Evolutionary conservation across 2,329 filamentous ascomycete genomes (phyloP).

Genomic region (Hymenoscyphus repandus): DNA sequence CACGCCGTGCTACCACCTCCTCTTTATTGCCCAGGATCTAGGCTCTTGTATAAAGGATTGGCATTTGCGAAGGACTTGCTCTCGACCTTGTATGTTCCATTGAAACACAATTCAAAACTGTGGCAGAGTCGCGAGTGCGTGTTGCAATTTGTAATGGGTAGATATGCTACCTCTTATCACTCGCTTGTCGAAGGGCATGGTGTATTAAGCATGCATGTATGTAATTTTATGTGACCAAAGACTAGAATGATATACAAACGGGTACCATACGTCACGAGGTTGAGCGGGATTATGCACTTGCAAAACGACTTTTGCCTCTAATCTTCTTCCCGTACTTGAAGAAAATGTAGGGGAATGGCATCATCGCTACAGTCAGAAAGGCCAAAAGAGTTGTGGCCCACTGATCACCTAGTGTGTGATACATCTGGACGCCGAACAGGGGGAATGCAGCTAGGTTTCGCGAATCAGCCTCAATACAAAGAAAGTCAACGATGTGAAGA

Average conservation of each 20-base stretch:
- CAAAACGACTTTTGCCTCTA: slow-evolving; percentile 47
- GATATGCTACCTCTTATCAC: too few species aligned
- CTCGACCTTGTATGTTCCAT: background rate
- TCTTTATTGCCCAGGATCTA: slow-evolving; percentile 4
- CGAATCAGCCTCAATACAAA: slow-evolving; percentile 17
- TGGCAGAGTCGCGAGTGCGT: background rate
- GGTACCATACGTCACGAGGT: too few species aligned
- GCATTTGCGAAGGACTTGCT: background rate
- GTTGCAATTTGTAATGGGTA: background rate
- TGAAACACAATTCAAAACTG: background rate
- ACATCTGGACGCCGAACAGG: slow-evolving; percentile 71
- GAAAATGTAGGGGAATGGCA: slow-evolving; percentile 60
- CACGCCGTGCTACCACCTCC: slow-evolving; percentile 7
- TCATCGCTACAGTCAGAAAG: slow-evolving; percentile 56
- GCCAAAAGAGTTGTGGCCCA: slow-evolving; percentile 62
- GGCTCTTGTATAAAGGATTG: background rate
- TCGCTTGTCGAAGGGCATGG: too few species aligned
- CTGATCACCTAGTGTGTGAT: slow-evolving; percentile 60
- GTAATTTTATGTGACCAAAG: too few species aligned
- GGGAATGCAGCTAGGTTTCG: slow-evolving; percentile 61
- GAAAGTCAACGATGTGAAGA: background rate
- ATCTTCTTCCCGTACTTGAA: slow-evolving; percentile 56
- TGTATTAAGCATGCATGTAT: too few species aligned
- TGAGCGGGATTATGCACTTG: too few species aligned
- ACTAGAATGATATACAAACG: too few species aligned